Conservation (phyloP, 805 yeast genomes). For the Starmera dryadoides region DNA sequence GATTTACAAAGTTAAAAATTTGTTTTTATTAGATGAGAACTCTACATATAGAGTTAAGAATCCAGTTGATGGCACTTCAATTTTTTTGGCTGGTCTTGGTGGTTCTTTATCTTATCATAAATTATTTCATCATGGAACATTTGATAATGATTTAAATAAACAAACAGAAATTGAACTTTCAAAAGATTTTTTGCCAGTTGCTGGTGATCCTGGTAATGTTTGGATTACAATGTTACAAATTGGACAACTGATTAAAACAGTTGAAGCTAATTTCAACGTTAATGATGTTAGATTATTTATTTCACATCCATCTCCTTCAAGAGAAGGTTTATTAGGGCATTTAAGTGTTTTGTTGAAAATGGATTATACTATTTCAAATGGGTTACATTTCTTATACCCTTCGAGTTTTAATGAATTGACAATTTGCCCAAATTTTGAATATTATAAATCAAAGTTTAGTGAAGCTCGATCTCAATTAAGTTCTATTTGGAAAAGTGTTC, state of each 20-base stretch:
- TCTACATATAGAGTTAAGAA: conserved; percentile 36
- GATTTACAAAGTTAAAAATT: conserved; percentile 44
- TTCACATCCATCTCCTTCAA: conserved; percentile 63
- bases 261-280: conserved; percentile 30
- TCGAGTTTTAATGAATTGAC: conserved; percentile 64
- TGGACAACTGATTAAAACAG: conserved; percentile 54
- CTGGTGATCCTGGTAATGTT: conserved; percentile 57
- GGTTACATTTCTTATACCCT: conserved; percentile 64
- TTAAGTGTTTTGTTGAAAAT: conserved; percentile 59
- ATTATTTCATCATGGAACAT: conserved; percentile 57
- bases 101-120: conserved; percentile 63
- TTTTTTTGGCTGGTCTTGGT: conserved; percentile 64
- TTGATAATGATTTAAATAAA: conserved; percentile 17
- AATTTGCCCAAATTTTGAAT: conserved; percentile 55
- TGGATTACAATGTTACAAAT: conserved; percentile 67
- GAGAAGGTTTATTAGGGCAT: conserved; percentile 64
- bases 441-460: conserved; percentile 54
- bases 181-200: conserved; percentile 39
- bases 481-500: conserved; percentile 55
- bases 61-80: conserved; percentile 28
- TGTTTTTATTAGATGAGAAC: conserved; percentile 55
- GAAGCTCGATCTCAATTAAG: conserved; percentile 55
- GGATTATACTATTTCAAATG: conserved; percentile 68
- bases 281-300: conserved; percentile 52
- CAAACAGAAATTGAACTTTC: conserved; percentile 18